Evolutionary conservation across 495 filamentous ascomycete species (phyloP).

Genomic region (Penicillium nucicola): DNA sequence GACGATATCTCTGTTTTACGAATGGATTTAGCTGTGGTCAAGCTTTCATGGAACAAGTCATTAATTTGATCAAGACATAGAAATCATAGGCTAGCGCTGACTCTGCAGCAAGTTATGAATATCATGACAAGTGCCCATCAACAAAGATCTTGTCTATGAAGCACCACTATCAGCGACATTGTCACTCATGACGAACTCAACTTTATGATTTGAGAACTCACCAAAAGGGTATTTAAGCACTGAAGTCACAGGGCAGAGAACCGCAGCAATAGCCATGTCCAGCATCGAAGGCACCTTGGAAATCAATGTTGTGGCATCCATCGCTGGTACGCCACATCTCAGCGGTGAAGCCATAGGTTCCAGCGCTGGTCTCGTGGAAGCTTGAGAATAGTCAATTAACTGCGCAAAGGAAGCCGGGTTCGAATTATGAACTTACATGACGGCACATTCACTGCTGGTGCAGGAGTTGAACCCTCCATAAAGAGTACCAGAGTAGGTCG

Average conservation of each 20-base stretch:
- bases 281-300: slow-evolving; percentile 5
- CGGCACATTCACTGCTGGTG: background rate
- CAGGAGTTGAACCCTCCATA: slow-evolving; percentile 7
- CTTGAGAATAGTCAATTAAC: background rate
- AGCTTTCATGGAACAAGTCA: too few species aligned
- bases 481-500: slow-evolving; percentile 5
- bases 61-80: too few species aligned
- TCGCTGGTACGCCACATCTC: slow-evolving; percentile 8
- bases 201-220: too few species aligned
- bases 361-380: slow-evolving; percentile 7
- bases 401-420: too few species aligned
- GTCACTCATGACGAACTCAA: too few species aligned
- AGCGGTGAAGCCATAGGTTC: slow-evolving; percentile 4
- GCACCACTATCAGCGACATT: too few species aligned
- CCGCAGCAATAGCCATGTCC: slow-evolving; percentile 11
- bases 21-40: too few species aligned
- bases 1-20: too few species aligned
- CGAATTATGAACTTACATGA: background rate
- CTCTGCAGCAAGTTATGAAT: too few species aligned
- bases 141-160: too few species aligned
- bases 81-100: too few species aligned
- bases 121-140: too few species aligned
- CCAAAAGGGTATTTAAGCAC: background rate
- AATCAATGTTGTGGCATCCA: slow-evolving; percentile 14
- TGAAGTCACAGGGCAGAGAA: slow-evolving; percentile 11